Evolutionary conservation across 441 rosid genomes (phyloP), one percentile per base, ranked within the genome.

Genomic region (Adansonia gregorii): DNA sequence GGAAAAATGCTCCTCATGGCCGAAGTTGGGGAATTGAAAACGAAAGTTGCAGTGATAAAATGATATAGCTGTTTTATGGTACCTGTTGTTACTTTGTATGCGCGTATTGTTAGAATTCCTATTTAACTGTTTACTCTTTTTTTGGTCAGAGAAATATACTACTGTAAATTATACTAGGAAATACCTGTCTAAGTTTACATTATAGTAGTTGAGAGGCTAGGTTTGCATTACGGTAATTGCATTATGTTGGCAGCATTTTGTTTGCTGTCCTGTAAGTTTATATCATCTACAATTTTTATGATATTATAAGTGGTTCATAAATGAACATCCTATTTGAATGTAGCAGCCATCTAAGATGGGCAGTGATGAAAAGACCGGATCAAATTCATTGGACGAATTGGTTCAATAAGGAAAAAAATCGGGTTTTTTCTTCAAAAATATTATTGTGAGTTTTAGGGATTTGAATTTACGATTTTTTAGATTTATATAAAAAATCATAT

Each of bases 151-250:
- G 68, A 17, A 59, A 73, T 58, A 52, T 73, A 61, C 19, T 31
- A 35, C 41, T 63, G 67, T 63, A 58, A 74, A 55, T 55, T 72
- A 58, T 73, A 59, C 14, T 43, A 58, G 64, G 35, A 72, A 54
- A 39, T 39, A 0, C 31, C 35, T 55, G 19, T 24, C 27, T 17
- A 55, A 17, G 51, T 41, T 31, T 8, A 6, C 46, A 14, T 56
- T 39, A 56, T 52, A 15, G 24, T 27, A 54, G 27, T 72, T 71
- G 0, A 52, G 55, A 73, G 41, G 2, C 43, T 5, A 12, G 3
- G 66, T 46, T 58, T 58, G 4, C 12, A 43, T 58, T 45, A 11
- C n/a, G 66, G 41, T 60, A 60, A 24, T 24, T 60, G 31, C 11
- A 39, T 6, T 45, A 19, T 41, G 67, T 59, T 41, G 51, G 51